A percentile compares a stretch with the other conserved stretches of the same genome.
Evolutionary conservation across 371 early-diverging fungal genomes (phyloP).

Genomic region (Mortierella sp.): DNA sequence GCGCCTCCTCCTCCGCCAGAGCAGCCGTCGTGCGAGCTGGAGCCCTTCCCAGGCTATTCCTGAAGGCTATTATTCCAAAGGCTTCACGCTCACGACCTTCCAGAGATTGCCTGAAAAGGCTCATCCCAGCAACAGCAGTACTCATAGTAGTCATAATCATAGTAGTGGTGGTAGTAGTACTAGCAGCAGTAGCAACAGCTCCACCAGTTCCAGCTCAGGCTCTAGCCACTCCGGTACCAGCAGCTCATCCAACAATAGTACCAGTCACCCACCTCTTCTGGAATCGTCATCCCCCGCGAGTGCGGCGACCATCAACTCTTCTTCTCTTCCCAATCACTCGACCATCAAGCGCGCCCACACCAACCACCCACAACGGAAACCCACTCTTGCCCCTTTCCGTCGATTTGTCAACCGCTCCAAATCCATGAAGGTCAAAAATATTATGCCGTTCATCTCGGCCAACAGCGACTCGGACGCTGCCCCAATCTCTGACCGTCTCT

Average conservation of each 20-base stretch:
- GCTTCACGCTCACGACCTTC: conserved; percentile 42
- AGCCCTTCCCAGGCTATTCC: conserved; percentile 50
- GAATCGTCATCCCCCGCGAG: conserved; percentile 6
- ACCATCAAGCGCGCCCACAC: conserved; percentile 38
- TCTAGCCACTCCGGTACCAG: background rate
- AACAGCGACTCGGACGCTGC: conserved; percentile 13
- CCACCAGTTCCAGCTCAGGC: background rate
- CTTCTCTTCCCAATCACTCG: background rate
- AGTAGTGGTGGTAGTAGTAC: too few relatives aligned
- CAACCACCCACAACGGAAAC: conserved; percentile 18
- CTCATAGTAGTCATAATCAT: too few relatives aligned
- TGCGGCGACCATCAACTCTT: background rate
- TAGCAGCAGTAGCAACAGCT: too few relatives aligned
- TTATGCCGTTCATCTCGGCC: conserved; percentile 6
- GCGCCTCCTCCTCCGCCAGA: background rate
- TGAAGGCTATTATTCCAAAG: conserved; percentile 43
- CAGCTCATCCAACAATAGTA: background rate
- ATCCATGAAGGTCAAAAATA: conserved; percentile 39
- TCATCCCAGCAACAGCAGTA: too few relatives aligned
- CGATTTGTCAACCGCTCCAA: conserved; percentile 47
- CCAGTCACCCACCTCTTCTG: background rate
- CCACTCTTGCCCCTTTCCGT: conserved; percentile 29
- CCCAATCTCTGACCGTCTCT: too few relatives aligned
- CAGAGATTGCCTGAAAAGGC: conserved; percentile 20
- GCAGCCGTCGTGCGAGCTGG: conserved; percentile 36